phyloP scores from a whole-genome alignment of 1,284 basidiomycete genomes.

The Golubevia sp. region DNA sequence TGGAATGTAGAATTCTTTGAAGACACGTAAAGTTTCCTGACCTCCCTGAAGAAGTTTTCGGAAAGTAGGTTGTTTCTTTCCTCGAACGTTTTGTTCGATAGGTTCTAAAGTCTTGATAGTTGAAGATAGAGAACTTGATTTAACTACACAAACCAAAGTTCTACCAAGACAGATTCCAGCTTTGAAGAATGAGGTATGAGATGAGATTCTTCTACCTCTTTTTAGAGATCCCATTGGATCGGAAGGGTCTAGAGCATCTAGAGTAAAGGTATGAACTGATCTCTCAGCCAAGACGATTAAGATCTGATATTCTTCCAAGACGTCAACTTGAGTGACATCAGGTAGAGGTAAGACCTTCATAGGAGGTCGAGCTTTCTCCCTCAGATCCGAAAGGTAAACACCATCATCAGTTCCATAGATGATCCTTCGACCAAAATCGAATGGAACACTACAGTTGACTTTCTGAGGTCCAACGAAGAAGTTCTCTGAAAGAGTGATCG shows the following conservation, averaged over 20 bases:
- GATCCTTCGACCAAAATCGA: slow-evolving; percentile 80
- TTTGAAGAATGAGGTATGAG: slow-evolving; percentile 98
- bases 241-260: slow-evolving; percentile 86
- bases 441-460: slow-evolving; percentile 93
- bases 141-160: slow-evolving; percentile 97
- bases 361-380: slow-evolving; percentile 72
- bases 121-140: slow-evolving; percentile 88
- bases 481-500: slow-evolving; percentile 79
- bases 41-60: slow-evolving; percentile 89
- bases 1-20: slow-evolving; percentile 97
- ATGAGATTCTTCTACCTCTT: slow-evolving; percentile 90
- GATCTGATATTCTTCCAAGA: slow-evolving; percentile 93
- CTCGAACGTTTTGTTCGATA: slow-evolving; percentile 81
- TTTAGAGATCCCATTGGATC: slow-evolving; percentile 90
- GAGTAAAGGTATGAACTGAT: slow-evolving; percentile 92
- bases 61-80: slow-evolving; percentile 79
- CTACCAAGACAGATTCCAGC: slow-evolving; percentile 88
- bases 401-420: slow-evolving; percentile 98
- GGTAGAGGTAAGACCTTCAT: slow-evolving; percentile 85
- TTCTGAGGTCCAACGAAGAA: slow-evolving; percentile 82
- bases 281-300: slow-evolving; percentile 87
- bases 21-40: slow-evolving; percentile 90
- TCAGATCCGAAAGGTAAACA: slow-evolving; percentile 87
- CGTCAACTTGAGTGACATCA: slow-evolving; percentile 92
- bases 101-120: slow-evolving; percentile 98